These are phyloP conservation scores for Corchorus capsularis DNA, from an alignment of 345 rosid species.

Conservation along the genomic window DNA sequence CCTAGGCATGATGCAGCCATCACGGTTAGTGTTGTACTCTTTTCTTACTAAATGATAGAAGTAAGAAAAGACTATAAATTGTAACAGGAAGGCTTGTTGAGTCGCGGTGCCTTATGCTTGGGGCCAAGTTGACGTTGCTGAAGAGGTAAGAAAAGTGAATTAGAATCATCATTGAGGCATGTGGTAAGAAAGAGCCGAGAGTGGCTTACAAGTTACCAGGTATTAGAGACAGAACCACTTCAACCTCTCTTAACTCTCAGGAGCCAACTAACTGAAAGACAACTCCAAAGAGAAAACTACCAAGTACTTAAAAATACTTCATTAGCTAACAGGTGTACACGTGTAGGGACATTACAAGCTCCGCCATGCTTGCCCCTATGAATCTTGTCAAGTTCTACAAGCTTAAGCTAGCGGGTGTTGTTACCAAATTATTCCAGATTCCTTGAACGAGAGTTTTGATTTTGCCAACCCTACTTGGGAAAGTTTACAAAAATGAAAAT, in stretches of 20 bases:
- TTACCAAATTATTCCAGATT: constrained; percentile 11
- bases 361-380: not conserved
- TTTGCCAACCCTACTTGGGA: not conserved
- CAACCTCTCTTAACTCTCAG: not conserved
- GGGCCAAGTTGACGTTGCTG: too few species aligned
- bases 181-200: not conserved
- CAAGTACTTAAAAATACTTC: too few species aligned
- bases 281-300: not conserved
- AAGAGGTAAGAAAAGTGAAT: too few species aligned
- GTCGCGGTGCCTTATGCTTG: too few species aligned
- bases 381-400: not conserved
- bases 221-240: not conserved
- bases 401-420: constrained; percentile 18
- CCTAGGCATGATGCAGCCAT: not conserved
- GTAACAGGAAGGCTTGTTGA: too few species aligned
- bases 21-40: too few species aligned
- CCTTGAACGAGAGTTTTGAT: not conserved
- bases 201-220: not conserved
- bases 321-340: too few species aligned
- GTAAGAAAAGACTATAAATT: too few species aligned
- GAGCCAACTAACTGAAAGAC: not conserved
- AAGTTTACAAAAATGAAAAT: not conserved
- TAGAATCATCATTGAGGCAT: not conserved
- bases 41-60: too few species aligned
- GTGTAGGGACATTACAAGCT: too few species aligned